These are phyloP conservation scores for Penicillium paxilli DNA, from an alignment of 495 filamentous ascomycete genomes.

Conservation along the genomic window DNA sequence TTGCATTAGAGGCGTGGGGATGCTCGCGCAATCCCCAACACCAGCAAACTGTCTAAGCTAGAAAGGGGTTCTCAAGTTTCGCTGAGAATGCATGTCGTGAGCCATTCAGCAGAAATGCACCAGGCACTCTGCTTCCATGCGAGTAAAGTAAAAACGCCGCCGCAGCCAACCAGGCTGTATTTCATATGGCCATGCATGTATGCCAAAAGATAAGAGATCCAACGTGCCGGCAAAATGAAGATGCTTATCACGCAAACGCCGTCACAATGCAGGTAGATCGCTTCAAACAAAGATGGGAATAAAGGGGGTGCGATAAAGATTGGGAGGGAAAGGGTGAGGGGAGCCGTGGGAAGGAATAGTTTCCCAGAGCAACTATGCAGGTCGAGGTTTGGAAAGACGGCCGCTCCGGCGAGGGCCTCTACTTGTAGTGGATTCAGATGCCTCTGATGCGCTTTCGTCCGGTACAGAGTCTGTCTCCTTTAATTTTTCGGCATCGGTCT, in stretches of 20 bases:
- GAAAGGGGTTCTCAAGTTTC: constrained; percentile 7
- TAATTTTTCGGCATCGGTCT: constrained; percentile 16
- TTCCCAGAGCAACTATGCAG: background rate
- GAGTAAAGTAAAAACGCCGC: constrained; percentile 21
- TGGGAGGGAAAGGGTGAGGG: background rate
- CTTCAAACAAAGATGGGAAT: constrained; percentile 12
- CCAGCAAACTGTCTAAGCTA: constrained; percentile 8
- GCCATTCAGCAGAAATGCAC: constrained; percentile 19
- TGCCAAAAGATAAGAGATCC: constrained; percentile 9
- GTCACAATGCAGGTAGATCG: constrained; percentile 26
- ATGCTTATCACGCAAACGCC: constrained; percentile 23
- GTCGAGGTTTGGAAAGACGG: constrained; percentile 20
- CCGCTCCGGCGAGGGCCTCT: constrained; percentile 22
- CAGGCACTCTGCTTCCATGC: constrained; percentile 26
- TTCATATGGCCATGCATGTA: constrained; percentile 15
- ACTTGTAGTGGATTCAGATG: background rate
- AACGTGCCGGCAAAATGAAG: constrained; percentile 4
- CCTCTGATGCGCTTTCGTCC: background rate
- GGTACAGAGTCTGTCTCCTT: constrained; percentile 6
- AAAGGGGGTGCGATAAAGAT: background rate
- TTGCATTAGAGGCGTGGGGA: background rate
- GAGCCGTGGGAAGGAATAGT: background rate
- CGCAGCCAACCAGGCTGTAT: constrained; percentile 6
- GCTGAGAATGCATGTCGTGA: constrained; percentile 21
- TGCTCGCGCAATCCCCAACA: background rate